Conservation (phyloP, 2,329 filamentous ascomycete species). For the Exophiala xenobiotica region DNA sequence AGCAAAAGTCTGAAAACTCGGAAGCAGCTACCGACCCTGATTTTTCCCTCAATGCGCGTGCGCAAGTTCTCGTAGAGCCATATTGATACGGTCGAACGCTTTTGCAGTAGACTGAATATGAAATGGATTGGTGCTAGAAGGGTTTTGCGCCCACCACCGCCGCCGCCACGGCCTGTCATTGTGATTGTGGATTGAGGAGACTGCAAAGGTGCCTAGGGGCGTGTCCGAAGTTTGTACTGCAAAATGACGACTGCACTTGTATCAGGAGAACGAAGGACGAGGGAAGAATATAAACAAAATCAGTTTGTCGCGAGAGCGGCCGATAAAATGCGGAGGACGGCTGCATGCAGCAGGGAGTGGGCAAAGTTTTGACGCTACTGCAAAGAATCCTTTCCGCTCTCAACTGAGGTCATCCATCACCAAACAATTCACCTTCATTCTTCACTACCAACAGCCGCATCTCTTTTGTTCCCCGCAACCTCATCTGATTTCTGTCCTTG, state of each 20-base stretch:
- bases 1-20: constrained; percentile 12
- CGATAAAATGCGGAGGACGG: constrained; percentile 20
- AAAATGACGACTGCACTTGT: too few species aligned
- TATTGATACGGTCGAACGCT: constrained; percentile 82
- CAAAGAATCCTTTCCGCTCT: constrained; percentile 1
- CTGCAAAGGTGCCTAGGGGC: too few species aligned
- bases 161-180: constrained; percentile 57
- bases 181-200: constrained; percentile 9
- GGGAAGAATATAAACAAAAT: too few species aligned
- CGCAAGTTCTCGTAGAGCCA: constrained; percentile 97
- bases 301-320: constrained; percentile 1
- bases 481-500: constrained; percentile 23
- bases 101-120: constrained; percentile 87
- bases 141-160: constrained; percentile 63
- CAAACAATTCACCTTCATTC: not conserved
- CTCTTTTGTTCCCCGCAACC: constrained; percentile 20
- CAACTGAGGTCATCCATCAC: constrained; percentile 19
- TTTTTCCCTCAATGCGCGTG: constrained; percentile 93
- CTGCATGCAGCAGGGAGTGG: constrained; percentile 16
- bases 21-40: constrained; percentile 63
- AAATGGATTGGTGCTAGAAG: constrained; percentile 79
- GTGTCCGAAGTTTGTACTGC: too few species aligned
- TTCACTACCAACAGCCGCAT: not conserved
- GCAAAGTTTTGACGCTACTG: constrained; percentile 8
- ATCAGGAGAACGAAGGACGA: too few species aligned